Evolutionary conservation across 495 filamentous ascomycete genomes (phyloP), one percentile per base, ranked within the genome.

Genomic region (Trichocladium uniseriatum): DNA sequence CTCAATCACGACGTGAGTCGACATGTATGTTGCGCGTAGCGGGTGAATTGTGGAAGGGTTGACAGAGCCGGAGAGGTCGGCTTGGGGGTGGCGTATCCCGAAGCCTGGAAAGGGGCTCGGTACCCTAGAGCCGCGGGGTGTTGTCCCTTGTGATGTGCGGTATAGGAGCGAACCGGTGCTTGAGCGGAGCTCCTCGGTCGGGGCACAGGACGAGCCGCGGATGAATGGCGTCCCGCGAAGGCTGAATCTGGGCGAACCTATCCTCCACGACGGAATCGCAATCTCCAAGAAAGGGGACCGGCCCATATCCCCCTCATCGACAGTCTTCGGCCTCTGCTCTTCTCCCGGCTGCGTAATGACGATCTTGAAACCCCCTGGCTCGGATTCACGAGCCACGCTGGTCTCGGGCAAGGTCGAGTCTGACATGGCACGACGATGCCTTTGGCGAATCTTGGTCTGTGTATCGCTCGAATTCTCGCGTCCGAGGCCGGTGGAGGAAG

Each of bases 241-340:
- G 53, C 83, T 91, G 63, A 95, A 95, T 38, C 81, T 80, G 9
- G 89, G 85, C 3, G 85, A 84, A 4, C 88, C 89, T 45, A 97
- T 72, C 45, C 82, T 81, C 70, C 94, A 94, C 52, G 87, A 82
- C 35, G 92, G 89, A 48, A 96, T 94, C 7, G 84, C 78, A 31
- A 91, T 76, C 53, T 94, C 80, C 40, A 95, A 64, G 34, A 82
- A 67, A 15, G 80, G 80, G 34, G 75, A 63, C 58, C 63, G 51
- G 67, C 58, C 52, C 39, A 55, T 38, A 35, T 67, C 61, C 35
- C 71, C 43, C 22, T 80, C 76, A 54, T 85, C 80, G n/a, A 79
- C 71, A 14, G 85, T 84, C 58, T 79, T 86, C 8, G 87, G 79
- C 24, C 73, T 65, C 37, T 57, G 51, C 54, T 69, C 78, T 55